Evolutionary conservation across 148 eudicot genomes (phyloP).

Genomic region (Cornus suecica): DNA sequence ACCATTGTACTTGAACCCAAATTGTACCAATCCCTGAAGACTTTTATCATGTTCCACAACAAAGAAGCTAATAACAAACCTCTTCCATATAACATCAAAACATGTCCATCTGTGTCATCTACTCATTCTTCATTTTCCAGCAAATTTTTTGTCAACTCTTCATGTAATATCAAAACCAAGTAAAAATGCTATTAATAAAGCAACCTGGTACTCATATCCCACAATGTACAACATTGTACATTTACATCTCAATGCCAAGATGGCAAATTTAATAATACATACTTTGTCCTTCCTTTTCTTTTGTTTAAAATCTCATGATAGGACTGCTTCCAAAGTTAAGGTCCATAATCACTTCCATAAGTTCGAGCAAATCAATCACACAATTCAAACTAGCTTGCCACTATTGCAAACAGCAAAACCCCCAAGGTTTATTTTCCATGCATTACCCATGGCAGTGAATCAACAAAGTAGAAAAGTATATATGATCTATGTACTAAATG

Average conservation of each 20-base stretch:
- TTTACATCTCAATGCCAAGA: not conserved
- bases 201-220: not conserved
- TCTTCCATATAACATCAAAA: not conserved
- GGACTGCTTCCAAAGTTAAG: not conserved
- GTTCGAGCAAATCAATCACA: not conserved
- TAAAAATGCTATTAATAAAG: not conserved
- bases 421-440: not conserved
- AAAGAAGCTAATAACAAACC: too few species aligned
- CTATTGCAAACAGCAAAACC: not conserved
- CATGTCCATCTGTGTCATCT: not conserved
- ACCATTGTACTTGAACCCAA: not conserved
- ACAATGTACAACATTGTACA: too few species aligned
- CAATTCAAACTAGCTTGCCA: not conserved
- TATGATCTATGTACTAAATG: not conserved
- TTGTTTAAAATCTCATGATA: not conserved
- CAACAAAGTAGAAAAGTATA: not conserved
- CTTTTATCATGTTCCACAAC: not conserved
- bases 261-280: not conserved
- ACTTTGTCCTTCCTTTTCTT: not conserved
- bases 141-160: not conserved
- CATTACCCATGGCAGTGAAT: not conserved
- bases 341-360: not conserved
- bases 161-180: not conserved
- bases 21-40: not conserved
- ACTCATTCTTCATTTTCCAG: not conserved